Evolutionary conservation across 306 rosid genomes (phyloP).

Genomic region (Trifolium fragiferum): DNA sequence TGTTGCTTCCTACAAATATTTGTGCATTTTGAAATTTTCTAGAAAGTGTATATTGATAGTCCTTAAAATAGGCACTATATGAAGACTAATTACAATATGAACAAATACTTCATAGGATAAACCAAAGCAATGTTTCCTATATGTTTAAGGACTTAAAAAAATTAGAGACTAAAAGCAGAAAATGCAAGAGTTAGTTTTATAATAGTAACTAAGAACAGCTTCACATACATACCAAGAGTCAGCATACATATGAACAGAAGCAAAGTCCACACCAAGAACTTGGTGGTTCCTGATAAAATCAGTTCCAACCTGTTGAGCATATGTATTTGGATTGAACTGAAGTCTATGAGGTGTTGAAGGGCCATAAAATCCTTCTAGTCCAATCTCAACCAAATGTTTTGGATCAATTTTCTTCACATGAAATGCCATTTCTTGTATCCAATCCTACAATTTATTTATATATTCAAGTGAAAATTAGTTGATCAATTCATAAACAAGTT

Average conservation of each 20-base stretch:
- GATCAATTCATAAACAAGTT: too few relatives aligned
- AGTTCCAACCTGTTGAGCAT: constrained; percentile 91
- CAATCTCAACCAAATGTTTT: constrained; percentile 87
- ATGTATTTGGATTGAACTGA: constrained; percentile 88
- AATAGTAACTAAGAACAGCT: neutral
- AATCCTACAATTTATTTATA: constrained; percentile 53
- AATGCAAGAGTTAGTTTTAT: neutral
- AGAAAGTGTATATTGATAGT: too few relatives aligned
- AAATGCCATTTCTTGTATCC: constrained; percentile 97
- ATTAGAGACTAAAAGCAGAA: too few relatives aligned
- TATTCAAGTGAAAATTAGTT: neutral
- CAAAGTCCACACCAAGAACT: constrained; percentile 90
- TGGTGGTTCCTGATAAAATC: constrained; percentile 88
- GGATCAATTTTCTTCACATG: constrained; percentile 86
- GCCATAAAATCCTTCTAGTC: constrained; percentile 94
- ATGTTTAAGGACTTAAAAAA: too few relatives aligned
- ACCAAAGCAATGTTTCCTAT: too few relatives aligned
- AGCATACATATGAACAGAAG: constrained; percentile 89
- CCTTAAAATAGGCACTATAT: too few relatives aligned
- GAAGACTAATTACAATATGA: too few relatives aligned
- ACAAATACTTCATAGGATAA: too few relatives aligned
- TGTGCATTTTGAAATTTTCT: too few relatives aligned
- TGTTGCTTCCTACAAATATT: too few relatives aligned
- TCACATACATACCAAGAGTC: constrained; percentile 75
- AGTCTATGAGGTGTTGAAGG: constrained; percentile 79